These are phyloP conservation scores for Alloteropsis semialata DNA, from an alignment of 176 grass and related monocot genomes.

Conservation along the genomic window DNA sequence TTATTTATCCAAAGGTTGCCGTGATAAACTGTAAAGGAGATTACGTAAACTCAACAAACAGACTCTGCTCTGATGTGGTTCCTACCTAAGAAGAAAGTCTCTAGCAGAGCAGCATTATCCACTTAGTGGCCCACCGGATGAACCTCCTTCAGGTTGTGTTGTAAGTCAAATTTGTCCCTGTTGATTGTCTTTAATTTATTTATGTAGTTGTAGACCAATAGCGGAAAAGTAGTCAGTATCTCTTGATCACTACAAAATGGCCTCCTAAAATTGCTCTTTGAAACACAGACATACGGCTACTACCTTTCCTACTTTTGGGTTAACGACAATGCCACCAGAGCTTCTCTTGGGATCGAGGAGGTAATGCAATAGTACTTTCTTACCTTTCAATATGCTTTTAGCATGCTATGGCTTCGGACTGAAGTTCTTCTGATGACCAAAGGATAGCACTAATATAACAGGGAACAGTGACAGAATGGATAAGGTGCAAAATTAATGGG, in stretches of 20 bases:
- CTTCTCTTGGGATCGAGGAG: constrained; percentile 46
- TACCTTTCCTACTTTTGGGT: constrained; percentile 46
- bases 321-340: constrained; percentile 34
- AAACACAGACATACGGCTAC: constrained; percentile 25
- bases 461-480: constrained; percentile 46
- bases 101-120: background rate
- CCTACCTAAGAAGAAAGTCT: background rate
- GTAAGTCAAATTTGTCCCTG: background rate
- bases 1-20: background rate
- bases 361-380: constrained; percentile 10
- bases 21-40: background rate
- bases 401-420: background rate
- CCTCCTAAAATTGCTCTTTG: background rate
- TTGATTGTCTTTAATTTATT: background rate
- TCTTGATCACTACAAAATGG: background rate
- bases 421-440: background rate
- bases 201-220: background rate
- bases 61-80: background rate
- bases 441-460: background rate
- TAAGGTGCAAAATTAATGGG: constrained; percentile 38
- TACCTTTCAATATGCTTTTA: background rate
- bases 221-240: background rate
- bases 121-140: background rate
- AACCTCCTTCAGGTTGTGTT: background rate
- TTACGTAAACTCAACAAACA: background rate